phyloP scores from a whole-genome alignment of 2,329 filamentous ascomycete species.

The Berkeleyomyces basicola region DNA sequence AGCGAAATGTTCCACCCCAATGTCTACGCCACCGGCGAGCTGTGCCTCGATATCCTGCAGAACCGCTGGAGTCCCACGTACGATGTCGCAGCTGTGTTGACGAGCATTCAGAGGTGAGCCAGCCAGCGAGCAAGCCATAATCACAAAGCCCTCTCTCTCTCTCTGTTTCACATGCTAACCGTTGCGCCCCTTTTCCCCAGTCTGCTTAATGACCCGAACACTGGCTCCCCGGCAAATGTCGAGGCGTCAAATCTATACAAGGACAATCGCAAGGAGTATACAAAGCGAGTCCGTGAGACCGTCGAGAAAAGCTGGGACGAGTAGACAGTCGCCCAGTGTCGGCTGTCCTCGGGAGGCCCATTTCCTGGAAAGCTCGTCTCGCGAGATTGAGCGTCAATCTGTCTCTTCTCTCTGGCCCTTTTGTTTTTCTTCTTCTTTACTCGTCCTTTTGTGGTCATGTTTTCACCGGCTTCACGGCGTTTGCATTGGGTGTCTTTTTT shows the following conservation, averaged over 20 bases:
- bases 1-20: conserved; percentile 99
- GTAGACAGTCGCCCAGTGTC: conserved; percentile 23
- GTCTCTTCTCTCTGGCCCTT: neutral
- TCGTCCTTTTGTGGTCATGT: neutral
- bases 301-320: conserved; percentile 99
- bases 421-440: neutral
- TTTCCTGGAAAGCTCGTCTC: neutral
- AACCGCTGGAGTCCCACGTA: conserved; percentile 98
- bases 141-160: neutral
- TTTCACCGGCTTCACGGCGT: neutral
- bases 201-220: conserved; percentile 93
- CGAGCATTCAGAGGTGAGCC: conserved; percentile 81
- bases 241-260: conserved; percentile 98
- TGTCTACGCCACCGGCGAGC: conserved; percentile 89
- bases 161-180: conserved; percentile 18
- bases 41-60: conserved; percentile 92
- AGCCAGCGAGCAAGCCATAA: neutral
- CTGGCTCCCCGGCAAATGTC: conserved; percentile 93
- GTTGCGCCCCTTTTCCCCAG: conserved; percentile 27
- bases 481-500: neutral
- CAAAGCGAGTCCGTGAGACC: conserved; percentile 84
- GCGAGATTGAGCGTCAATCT: neutral
- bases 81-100: conserved; percentile 91
- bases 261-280: conserved; percentile 92
- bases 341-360: neutral